These are phyloP conservation scores for Chaetoceros tenuissimus DNA, from an alignment of 108 stramenopile genomes.

Conservation along the genomic window DNA sequence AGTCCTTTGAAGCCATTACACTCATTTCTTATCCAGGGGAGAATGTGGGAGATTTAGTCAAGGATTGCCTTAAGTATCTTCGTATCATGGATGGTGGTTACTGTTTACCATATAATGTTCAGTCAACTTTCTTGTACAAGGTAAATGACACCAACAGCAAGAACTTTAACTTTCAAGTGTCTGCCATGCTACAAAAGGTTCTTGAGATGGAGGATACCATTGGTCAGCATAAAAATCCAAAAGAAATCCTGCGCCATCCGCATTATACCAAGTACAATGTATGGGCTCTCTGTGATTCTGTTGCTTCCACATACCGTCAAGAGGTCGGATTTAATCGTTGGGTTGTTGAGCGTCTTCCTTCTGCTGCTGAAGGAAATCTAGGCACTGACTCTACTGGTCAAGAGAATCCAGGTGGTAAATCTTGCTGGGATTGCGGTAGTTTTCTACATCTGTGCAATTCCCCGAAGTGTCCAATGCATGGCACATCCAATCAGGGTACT, in stretches of 20 bases:
- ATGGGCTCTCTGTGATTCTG: not conserved
- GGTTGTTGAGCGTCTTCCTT: no score
- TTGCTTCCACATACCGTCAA: not conserved
- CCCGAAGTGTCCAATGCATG: no score
- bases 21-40: conserved; percentile 2
- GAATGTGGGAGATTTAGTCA: not conserved
- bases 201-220: not conserved
- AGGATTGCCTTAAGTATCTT: not conserved
- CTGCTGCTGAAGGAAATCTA: no score
- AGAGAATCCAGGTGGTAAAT: no score
- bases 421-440: no score
- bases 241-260: not conserved
- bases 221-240: not conserved
- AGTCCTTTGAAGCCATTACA: not conserved
- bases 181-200: not conserved
- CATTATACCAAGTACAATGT: not conserved
- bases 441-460: no score
- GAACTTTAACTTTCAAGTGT: not conserved
- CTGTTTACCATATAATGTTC: not conserved
- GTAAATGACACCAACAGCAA: not conserved
- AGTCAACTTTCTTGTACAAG: not conserved
- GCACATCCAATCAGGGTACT: no score
- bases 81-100: conserved; percentile 2
- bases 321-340: no score
- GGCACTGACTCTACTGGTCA: no score